phyloP scores from a whole-genome alignment of 2,329 filamentous ascomycete species.

The Eutypa lata region DNA sequence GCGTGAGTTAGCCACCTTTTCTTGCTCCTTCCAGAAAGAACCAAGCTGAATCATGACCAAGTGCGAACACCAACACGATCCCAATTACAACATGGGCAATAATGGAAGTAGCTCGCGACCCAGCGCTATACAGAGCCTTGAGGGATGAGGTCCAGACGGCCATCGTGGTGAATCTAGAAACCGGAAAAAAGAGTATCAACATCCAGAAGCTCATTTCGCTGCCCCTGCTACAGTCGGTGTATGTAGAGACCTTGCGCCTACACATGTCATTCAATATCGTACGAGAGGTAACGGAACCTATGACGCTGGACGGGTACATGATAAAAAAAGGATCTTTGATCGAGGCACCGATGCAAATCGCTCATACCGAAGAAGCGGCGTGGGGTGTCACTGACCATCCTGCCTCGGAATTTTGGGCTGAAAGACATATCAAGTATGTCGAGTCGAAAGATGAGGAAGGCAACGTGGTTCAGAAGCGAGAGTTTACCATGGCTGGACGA shows the following conservation, averaged over 20 bases:
- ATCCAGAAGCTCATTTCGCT: slow-evolving; percentile 8
- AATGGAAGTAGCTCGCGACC: slow-evolving; percentile 17
- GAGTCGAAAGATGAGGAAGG: neutral
- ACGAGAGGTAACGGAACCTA: slow-evolving; percentile 8
- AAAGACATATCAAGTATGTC: slow-evolving; percentile 4
- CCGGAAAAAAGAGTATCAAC: slow-evolving; percentile 2
- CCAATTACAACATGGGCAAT: slow-evolving; percentile 17
- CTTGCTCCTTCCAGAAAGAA: neutral
- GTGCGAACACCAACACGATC: slow-evolving; percentile 20
- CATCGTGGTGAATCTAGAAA: neutral
- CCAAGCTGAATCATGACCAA: no score
- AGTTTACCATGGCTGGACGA: slow-evolving; percentile 3
- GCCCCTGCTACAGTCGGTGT: slow-evolving; percentile 20
- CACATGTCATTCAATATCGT: slow-evolving; percentile 16
- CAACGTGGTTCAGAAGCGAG: neutral
- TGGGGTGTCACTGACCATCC: slow-evolving; percentile 12
- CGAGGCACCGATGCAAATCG: slow-evolving; percentile 13
- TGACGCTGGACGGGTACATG: slow-evolving; percentile 10
- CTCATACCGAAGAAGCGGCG: slow-evolving; percentile 11
- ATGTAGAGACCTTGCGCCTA: slow-evolving; percentile 17
- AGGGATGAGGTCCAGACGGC: neutral
- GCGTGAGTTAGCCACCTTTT: no score
- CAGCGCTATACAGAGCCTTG: neutral
- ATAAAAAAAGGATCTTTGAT: slow-evolving; percentile 10
- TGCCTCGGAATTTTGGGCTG: slow-evolving; percentile 10